These are phyloP conservation scores for Hemileccinum impolitum DNA, from an alignment of 768 basidiomycete species.

Conservation along the genomic window DNA sequence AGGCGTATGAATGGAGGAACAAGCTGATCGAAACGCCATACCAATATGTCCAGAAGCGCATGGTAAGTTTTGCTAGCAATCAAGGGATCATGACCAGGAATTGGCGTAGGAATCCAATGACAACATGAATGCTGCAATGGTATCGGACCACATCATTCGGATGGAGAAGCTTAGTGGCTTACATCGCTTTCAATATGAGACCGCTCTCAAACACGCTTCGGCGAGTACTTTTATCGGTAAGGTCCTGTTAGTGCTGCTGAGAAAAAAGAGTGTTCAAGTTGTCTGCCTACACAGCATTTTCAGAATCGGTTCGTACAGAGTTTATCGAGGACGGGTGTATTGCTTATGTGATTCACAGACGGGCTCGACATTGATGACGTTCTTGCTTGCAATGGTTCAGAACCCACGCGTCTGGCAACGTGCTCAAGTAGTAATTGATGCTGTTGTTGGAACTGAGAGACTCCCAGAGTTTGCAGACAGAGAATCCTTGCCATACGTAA, in stretches of 20 bases:
- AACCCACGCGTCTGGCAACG: conserved; percentile 9
- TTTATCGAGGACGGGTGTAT: background rate
- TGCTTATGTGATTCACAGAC: background rate
- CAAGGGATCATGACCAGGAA: background rate
- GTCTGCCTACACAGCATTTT: background rate
- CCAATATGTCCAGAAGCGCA: background rate
- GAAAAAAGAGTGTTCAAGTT: background rate
- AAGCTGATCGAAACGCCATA: conserved; percentile 4
- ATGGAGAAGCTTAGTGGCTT: conserved; percentile 4
- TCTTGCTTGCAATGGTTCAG: conserved; percentile 10
- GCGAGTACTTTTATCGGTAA: conserved; percentile 7
- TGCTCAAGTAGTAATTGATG: conserved; percentile 7
- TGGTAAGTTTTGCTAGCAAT: background rate
- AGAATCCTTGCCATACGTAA: conserved; percentile 1
- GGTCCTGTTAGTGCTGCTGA: background rate
- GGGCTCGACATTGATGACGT: background rate
- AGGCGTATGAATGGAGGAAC: background rate
- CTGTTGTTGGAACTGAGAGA: background rate
- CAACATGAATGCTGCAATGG: background rate
- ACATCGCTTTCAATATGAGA: background rate
- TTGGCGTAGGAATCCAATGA: background rate
- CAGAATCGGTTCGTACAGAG: background rate
- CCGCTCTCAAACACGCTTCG: conserved; percentile 1
- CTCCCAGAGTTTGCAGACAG: conserved; percentile 6
- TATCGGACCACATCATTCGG: conserved; percentile 6